Evolutionary conservation across 192 early-diverging fungal species (phyloP).

Genomic region (Gorgonomyces haynaldii): DNA sequence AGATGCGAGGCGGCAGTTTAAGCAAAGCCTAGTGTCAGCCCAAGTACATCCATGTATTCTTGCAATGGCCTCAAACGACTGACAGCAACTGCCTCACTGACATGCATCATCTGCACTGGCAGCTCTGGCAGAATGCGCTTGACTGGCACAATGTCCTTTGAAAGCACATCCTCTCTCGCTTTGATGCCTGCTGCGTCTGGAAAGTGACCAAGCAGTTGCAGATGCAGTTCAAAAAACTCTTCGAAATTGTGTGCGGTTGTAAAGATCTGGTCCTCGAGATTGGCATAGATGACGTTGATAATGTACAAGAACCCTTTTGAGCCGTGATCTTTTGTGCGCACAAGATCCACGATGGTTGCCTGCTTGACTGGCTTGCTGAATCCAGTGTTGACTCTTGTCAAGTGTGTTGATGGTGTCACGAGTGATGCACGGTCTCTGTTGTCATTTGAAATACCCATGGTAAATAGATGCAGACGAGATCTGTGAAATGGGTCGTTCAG

Average conservation of each 20-base stretch:
- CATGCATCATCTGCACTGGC: constrained; percentile 49
- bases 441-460: too few relatives aligned
- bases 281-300: constrained; percentile 20
- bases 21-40: constrained; percentile 21
- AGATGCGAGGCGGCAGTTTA: constrained; percentile 34
- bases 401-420: background rate
- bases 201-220: constrained; percentile 43
- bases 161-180: background rate
- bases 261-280: constrained; percentile 1
- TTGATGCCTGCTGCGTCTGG: constrained; percentile 40
- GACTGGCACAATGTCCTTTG: background rate
- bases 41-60: constrained; percentile 30
- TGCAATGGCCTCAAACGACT: constrained; percentile 27
- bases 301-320: constrained; percentile 25
- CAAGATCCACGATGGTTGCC: constrained; percentile 20
- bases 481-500: too few relatives aligned
- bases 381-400: background rate
- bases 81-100: constrained; percentile 38
- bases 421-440: too few relatives aligned
- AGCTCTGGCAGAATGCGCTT: constrained; percentile 39
- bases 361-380: constrained; percentile 34
- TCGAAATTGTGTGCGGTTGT: constrained; percentile 30
- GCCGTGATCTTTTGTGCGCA: constrained; percentile 4
- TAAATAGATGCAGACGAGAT: too few relatives aligned
- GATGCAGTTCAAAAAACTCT: constrained; percentile 46